These are phyloP conservation scores for Cotoneaster glaucophyllus DNA, from an alignment of 306 rosid genomes.

Conservation along the genomic window DNA sequence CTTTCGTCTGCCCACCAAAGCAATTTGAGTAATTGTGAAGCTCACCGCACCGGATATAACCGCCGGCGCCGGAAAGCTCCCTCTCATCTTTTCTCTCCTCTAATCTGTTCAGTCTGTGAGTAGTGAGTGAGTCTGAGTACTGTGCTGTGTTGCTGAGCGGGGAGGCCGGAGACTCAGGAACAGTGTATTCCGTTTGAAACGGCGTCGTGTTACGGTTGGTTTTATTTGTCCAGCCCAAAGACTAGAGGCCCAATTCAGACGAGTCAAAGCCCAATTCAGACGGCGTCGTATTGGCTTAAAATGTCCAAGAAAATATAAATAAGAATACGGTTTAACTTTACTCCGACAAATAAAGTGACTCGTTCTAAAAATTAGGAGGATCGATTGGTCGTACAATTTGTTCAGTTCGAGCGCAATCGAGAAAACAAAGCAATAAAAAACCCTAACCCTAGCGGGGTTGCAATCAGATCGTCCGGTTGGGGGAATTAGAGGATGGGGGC, in stretches of 20 bases:
- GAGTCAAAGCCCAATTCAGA: not conserved
- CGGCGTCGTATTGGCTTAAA: not conserved
- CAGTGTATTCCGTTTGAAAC: not conserved
- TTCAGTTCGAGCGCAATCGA: not conserved
- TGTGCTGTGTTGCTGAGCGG: no score
- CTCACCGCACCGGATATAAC: not conserved
- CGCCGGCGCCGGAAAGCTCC: conserved; percentile 10
- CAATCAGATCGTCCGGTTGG: not conserved
- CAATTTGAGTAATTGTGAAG: not conserved
- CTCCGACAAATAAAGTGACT: not conserved
- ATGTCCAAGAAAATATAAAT: not conserved
- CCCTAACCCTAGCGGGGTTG: not conserved
- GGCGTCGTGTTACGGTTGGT: not conserved
- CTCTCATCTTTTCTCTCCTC: conserved; percentile 1
- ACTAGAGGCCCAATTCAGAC: not conserved
- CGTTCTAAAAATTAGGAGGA: not conserved
- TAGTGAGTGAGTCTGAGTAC: no score
- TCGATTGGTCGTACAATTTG: not conserved
- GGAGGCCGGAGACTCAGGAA: no score
- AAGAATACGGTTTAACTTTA: not conserved
- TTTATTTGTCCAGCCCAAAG: not conserved
- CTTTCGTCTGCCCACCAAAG: not conserved
- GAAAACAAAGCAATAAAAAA: not conserved
- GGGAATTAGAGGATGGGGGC: conserved; percentile 60
- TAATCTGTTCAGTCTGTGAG: not conserved